Conservation (phyloP, 176 grass and related monocot species). For the Canna indica region DNA sequence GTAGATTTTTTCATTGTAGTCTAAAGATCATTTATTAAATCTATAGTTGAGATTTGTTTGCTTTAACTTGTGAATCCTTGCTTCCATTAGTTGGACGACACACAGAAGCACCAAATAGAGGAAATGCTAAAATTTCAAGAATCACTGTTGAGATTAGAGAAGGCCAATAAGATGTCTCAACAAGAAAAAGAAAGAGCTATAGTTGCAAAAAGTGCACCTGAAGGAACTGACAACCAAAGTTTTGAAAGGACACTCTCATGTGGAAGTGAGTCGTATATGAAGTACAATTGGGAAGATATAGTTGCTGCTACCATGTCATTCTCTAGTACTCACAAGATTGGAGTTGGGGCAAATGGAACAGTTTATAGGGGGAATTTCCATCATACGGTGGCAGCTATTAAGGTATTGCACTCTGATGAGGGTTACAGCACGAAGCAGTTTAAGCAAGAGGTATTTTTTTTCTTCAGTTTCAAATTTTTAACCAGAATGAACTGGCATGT, state of each 20-base stretch:
- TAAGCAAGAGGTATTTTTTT: conserved; percentile 60
- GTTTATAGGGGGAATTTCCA: conserved; percentile 81
- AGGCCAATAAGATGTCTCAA: conserved; percentile 20
- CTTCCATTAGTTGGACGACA: conserved; percentile 21
- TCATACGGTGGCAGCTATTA: conserved; percentile 58
- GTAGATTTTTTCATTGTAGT: conserved; percentile 25
- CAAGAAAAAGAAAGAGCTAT: conserved; percentile 30
- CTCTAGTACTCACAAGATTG: conserved; percentile 48
- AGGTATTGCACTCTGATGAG: conserved; percentile 57
- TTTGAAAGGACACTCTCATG: not conserved
- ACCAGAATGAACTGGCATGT: conserved; percentile 7
- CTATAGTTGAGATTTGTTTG: not conserved
- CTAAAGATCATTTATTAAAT: not conserved
- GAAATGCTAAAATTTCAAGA: conserved; percentile 46
- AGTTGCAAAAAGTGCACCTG: no score
- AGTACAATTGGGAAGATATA: conserved; percentile 80
- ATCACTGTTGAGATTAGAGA: conserved; percentile 25
- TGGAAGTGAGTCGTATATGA: conserved; percentile 19
- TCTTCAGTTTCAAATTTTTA: not conserved
- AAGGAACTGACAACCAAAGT: conserved; percentile 26
- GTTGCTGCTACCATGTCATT: conserved; percentile 64
- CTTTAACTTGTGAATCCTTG: conserved; percentile 11
- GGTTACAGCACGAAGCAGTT: conserved; percentile 46
- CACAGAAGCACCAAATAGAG: conserved; percentile 32
- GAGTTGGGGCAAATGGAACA: conserved; percentile 53